phyloP scores from a whole-genome alignment of 805 yeast genomes.

The Saccharomycopsis sp. region DNA sequence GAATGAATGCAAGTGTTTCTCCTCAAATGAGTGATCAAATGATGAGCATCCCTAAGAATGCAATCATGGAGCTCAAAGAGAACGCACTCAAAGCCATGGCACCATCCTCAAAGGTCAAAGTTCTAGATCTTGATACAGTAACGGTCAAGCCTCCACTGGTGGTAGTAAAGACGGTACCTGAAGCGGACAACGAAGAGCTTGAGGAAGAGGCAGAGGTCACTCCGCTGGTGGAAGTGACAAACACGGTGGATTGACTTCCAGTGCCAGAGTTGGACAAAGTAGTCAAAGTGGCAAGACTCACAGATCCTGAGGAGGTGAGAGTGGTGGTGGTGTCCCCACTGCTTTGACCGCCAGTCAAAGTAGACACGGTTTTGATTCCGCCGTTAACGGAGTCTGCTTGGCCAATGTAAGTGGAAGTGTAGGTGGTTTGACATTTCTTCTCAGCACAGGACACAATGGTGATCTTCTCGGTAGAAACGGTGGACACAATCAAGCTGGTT shows the following conservation, averaged over 20 bases:
- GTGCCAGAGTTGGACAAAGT: neutral
- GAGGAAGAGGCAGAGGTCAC: neutral
- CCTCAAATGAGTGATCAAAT: too few species aligned
- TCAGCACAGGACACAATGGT: slow-evolving; percentile 21
- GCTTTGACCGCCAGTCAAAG: neutral
- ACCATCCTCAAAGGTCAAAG: slow-evolving; percentile 4
- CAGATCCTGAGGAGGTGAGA: neutral
- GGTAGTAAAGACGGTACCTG: neutral
- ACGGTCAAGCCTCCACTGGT: slow-evolving; percentile 4
- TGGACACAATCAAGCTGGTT: slow-evolving; percentile 21
- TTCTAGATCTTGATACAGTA: slow-evolving; percentile 2
- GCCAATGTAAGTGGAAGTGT: slow-evolving; percentile 12
- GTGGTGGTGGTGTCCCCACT: neutral
- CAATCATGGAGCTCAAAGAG: neutral
- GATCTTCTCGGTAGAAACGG: slow-evolving; percentile 21
- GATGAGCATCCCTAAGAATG: neutral
- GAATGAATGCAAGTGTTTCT: too few species aligned
- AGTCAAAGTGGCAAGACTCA: neutral
- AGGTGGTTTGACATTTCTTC: slow-evolving; percentile 18
- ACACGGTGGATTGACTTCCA: slow-evolving; percentile 2
- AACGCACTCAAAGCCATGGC: neutral
- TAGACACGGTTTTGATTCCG: slow-evolving; percentile 2
- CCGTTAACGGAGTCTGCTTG: slow-evolving; percentile 5
- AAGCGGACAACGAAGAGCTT: neutral
- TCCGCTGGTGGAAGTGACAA: slow-evolving; percentile 5